These are phyloP conservation scores for Colletotrichum sp. DNA, from an alignment of 2,329 filamentous ascomycete species.

Conservation along the genomic window DNA sequence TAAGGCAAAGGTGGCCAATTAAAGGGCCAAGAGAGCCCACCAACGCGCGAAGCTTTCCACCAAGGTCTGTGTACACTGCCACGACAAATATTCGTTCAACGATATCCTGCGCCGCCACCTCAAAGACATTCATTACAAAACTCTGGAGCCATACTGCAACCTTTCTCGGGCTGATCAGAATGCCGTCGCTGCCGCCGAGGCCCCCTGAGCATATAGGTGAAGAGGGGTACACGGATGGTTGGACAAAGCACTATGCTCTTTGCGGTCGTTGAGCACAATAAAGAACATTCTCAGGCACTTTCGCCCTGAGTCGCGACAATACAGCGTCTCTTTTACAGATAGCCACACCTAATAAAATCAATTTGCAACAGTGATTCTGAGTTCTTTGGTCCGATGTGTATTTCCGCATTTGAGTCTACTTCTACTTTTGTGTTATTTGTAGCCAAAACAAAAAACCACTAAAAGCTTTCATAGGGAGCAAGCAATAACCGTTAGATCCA, in stretches of 20 bases:
- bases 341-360: neutral
- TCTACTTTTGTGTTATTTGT: neutral
- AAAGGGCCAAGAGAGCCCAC: neutral
- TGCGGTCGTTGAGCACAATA: neutral
- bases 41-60: neutral
- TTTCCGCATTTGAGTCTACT: neutral
- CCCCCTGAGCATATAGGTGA: neutral
- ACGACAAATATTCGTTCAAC: neutral
- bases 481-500: too few species aligned
- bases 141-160: neutral
- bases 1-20: neutral
- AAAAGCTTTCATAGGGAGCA: too few species aligned
- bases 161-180: neutral
- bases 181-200: neutral
- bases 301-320: neutral
- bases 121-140: neutral
- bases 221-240: neutral
- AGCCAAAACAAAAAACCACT: too few species aligned
- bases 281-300: neutral
- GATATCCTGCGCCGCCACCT: neutral
- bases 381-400: accelerated
- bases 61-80: neutral
- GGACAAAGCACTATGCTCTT: neutral
- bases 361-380: neutral
- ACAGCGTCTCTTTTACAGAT: neutral